Percentiles rank a stretch among this genome's conserved stretches.
Evolutionary conservation across 1,284 basidiomycete genomes (phyloP).

Genomic region (Boletellus deceptivus): DNA sequence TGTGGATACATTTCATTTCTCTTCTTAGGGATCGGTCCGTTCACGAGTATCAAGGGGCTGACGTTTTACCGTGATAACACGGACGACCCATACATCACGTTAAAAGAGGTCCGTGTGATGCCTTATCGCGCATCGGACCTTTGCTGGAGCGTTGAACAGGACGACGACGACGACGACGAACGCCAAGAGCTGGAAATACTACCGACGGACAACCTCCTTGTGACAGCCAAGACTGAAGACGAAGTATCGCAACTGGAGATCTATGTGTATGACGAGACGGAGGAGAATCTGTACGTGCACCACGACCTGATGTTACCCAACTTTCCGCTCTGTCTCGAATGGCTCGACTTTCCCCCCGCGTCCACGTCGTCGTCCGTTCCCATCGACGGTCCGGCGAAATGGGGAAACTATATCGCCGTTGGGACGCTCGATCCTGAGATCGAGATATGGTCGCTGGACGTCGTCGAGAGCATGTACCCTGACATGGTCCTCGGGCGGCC

Average conservation of each 20-base stretch:
- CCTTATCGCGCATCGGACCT: neutral
- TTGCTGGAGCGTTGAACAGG: conserved; percentile 9
- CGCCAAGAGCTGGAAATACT: conserved; percentile 89
- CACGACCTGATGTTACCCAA: conserved; percentile 98
- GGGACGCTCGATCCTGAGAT: conserved; percentile 98
- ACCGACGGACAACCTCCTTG: conserved; percentile 89
- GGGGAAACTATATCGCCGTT: conserved; percentile 94
- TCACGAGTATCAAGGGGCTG: conserved; percentile 95
- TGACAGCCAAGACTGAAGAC: conserved; percentile 94
- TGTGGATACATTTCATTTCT: neutral
- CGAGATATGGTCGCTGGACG: conserved; percentile 97
- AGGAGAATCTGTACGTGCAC: conserved; percentile 94
- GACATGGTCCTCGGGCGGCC: conserved; percentile 88
- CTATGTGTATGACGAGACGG: conserved; percentile 89
- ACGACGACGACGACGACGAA: conserved; percentile 74
- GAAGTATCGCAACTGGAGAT: conserved; percentile 96
- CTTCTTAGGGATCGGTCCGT: conserved; percentile 73
- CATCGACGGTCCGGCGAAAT: conserved; percentile 34
- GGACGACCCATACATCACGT: conserved; percentile 96
- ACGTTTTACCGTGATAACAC: conserved; percentile 90
- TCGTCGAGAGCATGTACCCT: conserved; percentile 94
- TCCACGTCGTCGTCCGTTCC: neutral
- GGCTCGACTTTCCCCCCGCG: conserved; percentile 91
- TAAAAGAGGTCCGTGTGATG: conserved; percentile 74
- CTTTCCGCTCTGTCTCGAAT: conserved; percentile 98